Conservation (phyloP, 2,329 filamentous ascomycete species). For the Aphanocladium album region DNA sequence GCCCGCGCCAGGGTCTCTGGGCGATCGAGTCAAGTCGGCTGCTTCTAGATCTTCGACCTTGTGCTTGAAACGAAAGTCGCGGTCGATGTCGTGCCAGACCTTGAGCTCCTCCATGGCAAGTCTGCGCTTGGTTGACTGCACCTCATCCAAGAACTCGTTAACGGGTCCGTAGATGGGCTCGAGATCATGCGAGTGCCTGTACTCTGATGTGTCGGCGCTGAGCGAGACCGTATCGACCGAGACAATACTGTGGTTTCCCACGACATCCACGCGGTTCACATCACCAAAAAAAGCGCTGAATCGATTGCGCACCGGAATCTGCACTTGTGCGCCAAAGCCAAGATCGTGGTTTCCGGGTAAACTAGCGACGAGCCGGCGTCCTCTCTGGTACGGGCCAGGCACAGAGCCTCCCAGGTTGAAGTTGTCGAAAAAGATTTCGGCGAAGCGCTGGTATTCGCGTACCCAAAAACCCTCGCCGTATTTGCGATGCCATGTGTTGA, state of each 20-base stretch:
- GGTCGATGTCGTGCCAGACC: conserved; percentile 55
- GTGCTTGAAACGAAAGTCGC: conserved; percentile 53
- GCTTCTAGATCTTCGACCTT: conserved; percentile 52
- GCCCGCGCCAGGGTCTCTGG: conserved; percentile 37
- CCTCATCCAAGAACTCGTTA: conserved; percentile 66
- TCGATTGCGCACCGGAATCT: conserved; percentile 71
- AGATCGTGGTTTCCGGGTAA: conserved; percentile 94
- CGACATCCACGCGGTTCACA: conserved; percentile 81
- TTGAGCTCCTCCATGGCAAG: conserved; percentile 65
- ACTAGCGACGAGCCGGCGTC: conserved; percentile 75
- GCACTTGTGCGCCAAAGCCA: conserved; percentile 82
- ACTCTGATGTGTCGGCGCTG: conserved; percentile 60
- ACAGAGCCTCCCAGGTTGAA: conserved; percentile 55
- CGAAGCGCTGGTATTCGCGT: conserved; percentile 79
- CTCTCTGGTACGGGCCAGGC: conserved; percentile 55
- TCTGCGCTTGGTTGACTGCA: conserved; percentile 60
- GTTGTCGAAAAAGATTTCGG: conserved; percentile 72
- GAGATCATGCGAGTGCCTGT: conserved; percentile 47
- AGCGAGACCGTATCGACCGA: conserved; percentile 85
- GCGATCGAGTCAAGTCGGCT: conserved; percentile 29
- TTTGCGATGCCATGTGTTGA: conserved; percentile 64
- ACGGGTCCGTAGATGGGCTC: conserved; percentile 68
- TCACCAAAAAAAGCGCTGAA: conserved; percentile 89
- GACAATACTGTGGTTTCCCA: conserved; percentile 94
- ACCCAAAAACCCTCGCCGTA: conserved; percentile 85